Percentiles rank a stretch among this genome's conserved stretches.
Evolutionary conservation across 2,329 filamentous ascomycete genomes (phyloP).

Genomic region (Ceratocystis huliohia): DNA sequence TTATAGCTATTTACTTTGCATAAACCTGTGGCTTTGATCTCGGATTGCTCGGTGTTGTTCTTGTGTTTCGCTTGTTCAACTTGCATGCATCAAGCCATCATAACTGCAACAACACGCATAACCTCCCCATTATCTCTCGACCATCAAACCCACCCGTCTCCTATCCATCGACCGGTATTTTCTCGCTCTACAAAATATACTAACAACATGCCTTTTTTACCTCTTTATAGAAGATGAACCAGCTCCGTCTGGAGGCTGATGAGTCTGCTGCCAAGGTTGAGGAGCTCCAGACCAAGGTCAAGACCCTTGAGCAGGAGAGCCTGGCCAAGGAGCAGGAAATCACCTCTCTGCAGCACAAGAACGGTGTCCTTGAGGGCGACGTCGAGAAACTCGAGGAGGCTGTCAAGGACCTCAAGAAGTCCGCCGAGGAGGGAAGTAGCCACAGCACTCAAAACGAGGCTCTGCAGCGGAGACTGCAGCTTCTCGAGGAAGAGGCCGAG

Average conservation of each 20-base stretch:
- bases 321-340: conserved; percentile 96
- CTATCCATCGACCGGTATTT: not conserved
- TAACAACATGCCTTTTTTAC: conserved; percentile 11
- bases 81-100: not conserved
- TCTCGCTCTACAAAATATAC: not conserved
- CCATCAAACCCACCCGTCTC: not conserved
- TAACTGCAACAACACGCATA: not conserved
- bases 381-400: conserved; percentile 81
- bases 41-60: not conserved
- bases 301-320: conserved; percentile 86
- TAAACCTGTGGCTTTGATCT: not conserved
- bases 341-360: conserved; percentile 90
- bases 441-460: conserved; percentile 82
- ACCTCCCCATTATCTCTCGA: not conserved
- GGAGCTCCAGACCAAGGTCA: conserved; percentile 77
- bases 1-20: not conserved
- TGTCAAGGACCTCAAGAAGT: conserved; percentile 78
- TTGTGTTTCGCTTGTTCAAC: not conserved
- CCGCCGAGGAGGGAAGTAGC: conserved; percentile 70
- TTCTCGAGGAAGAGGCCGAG: conserved; percentile 97
- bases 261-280: conserved; percentile 69
- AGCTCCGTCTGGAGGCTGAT: conserved; percentile 88
- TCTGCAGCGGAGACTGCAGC: conserved; percentile 79
- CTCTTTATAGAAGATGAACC: conserved; percentile 70
- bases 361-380: conserved; percentile 75